Base-by-base conservation (phyloP, 2,329 filamentous ascomycete species). In the Xylaria digitata region DNA sequence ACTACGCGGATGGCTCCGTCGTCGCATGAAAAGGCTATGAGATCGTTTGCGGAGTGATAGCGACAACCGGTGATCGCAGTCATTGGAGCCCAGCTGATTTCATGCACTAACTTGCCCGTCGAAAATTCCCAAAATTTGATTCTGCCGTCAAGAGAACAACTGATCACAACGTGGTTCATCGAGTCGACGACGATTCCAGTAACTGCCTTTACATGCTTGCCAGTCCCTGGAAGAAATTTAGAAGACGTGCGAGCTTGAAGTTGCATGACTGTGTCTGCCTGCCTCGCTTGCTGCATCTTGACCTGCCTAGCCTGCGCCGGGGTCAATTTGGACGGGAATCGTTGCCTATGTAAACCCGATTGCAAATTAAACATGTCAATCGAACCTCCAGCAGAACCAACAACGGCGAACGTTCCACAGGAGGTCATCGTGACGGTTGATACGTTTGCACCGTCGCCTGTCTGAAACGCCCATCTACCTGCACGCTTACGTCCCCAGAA, bases 351-450 rank as follows among this genome's bases (percentile, higher is more conserved):
- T 21, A 90, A 84, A 50, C 96, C 96, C 50, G 96, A 98, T 78
- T 99, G 96, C 65, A 99, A 83, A 77, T 99, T 99, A 86, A 92
- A 98, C 91, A 97, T 95, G 78, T 97, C 94, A 63, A 99, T 90
- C 40, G 89, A 88, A 48, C 96, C 96, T 43, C 86, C 89, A 34
- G 88, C 89, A 0, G 95, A 97, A 1, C 96, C 96, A 23, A 99
- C 85, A 4, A 98, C 81, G 2, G 94, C 94, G 82, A 99, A 99
- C 1, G 92, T 97, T 63, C 96, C 96, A 75, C 96, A 99, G 1
- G 93, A 87, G 61, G 93, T 97, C 67, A 99, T 91, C 11, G 94
- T 88, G 21, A 99, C 93, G 60, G 92, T 95, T 70, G 91, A 88
- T 66, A 97, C 95, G 74, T 93, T 87, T n/a, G 89, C 87, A 19